Conservation (phyloP, 2,329 filamentous ascomycete species). For the Talaromyces sp. region DNA sequence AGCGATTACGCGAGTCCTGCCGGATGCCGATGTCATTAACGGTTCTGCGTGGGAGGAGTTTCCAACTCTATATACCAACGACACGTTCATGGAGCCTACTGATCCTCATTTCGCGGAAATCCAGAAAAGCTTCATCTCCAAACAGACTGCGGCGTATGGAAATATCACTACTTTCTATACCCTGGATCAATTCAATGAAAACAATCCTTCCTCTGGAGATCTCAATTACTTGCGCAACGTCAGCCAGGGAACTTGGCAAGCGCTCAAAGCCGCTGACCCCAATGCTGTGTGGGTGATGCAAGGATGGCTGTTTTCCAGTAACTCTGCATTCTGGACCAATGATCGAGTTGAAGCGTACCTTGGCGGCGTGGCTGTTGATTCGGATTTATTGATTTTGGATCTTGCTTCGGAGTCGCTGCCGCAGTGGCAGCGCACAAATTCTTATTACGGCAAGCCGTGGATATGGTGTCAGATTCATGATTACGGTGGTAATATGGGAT, state of each 20-base stretch:
- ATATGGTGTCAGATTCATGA: constrained; percentile 52
- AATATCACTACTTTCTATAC: constrained; percentile 48
- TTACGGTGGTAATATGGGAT: constrained; percentile 47
- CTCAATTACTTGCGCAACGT: constrained; percentile 41
- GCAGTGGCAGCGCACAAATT: constrained; percentile 48
- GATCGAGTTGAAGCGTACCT: constrained; percentile 48
- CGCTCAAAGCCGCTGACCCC: constrained; percentile 46
- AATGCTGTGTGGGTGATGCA: constrained; percentile 51
- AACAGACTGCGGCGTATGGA: constrained; percentile 45
- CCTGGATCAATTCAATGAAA: constrained; percentile 52
- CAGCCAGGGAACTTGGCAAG: constrained; percentile 42
- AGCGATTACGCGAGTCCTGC: constrained; percentile 38
- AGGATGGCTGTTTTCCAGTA: constrained; percentile 50
- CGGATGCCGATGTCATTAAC: constrained; percentile 42
- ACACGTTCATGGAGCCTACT: constrained; percentile 45
- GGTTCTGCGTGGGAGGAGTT: constrained; percentile 45
- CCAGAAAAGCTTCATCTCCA: constrained; percentile 44
- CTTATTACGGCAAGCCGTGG: constrained; percentile 51
- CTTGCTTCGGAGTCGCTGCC: constrained; percentile 48
- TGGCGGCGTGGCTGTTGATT: constrained; percentile 39
- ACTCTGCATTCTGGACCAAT: constrained; percentile 45
- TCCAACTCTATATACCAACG: constrained; percentile 39
- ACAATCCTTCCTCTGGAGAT: constrained; percentile 45
- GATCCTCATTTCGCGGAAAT: constrained; percentile 42
- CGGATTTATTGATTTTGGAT: constrained; percentile 49